Conservation (phyloP, 345 rosid genomes). For the Eucalyptus erythrocorys region DNA sequence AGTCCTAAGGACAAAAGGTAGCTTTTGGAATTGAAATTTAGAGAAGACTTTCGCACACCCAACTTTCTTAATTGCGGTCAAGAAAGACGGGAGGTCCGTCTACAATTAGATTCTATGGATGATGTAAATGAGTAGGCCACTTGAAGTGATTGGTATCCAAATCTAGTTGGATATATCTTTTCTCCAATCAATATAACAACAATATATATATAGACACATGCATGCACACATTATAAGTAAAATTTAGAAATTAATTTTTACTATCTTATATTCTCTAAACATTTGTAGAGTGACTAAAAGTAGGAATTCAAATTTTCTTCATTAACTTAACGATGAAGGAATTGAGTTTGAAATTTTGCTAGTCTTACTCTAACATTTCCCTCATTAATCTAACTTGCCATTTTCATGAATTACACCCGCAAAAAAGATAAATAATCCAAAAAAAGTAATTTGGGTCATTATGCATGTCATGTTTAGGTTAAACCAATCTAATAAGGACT, state of each 20-base stretch:
- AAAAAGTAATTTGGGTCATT: not conserved
- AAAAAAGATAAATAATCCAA: not conserved
- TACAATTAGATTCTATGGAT: not conserved
- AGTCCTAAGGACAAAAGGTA: not conserved
- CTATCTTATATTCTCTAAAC: not conserved
- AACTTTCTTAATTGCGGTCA: not conserved
- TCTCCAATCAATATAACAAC: not conserved
- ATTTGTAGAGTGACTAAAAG: not conserved
- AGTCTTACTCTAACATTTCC: not conserved
- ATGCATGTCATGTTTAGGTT: fast-evolving
- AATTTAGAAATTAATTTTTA: not conserved
- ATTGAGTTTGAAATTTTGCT: not conserved
- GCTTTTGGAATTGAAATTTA: not conserved
- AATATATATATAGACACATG: not conserved
- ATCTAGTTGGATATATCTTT: not conserved
- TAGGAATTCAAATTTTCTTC: not conserved
- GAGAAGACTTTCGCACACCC: not conserved
- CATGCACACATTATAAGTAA: not conserved
- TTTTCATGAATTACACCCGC: not conserved
- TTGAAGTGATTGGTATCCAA: not conserved
- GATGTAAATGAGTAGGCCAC: not conserved
- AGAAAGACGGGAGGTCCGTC: not conserved
- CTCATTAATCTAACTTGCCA: not conserved
- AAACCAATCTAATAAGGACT: not conserved
- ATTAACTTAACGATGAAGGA: not conserved